phyloP scores from a whole-genome alignment of 768 basidiomycete genomes.

The Rubroboletus satanas region DNA sequence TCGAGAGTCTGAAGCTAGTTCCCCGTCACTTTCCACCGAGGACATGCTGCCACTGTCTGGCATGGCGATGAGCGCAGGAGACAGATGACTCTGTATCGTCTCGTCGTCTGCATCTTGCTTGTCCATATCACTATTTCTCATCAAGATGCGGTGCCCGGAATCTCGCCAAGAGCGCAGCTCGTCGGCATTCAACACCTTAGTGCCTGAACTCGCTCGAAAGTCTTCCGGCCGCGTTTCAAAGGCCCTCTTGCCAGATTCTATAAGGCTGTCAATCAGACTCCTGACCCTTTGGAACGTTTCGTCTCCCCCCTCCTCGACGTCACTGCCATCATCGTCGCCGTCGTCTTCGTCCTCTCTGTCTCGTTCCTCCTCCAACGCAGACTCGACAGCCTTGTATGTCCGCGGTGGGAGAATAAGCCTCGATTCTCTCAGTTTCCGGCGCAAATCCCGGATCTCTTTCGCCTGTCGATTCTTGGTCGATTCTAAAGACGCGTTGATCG shows the following conservation, averaged over 20 bases:
- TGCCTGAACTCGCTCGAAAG: conserved; percentile 43
- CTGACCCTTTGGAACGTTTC: conserved; percentile 61
- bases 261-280: conserved; percentile 56
- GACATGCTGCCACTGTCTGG: conserved; percentile 15
- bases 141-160: conserved; percentile 25
- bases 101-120: conserved; percentile 30
- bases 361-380: conserved; percentile 41
- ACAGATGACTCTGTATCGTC: conserved; percentile 20
- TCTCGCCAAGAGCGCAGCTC: conserved; percentile 63
- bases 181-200: conserved; percentile 71
- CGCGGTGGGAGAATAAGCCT: conserved; percentile 72
- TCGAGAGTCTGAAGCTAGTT: conserved; percentile 14
- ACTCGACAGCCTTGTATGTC: conserved; percentile 53
- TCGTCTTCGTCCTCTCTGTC: conserved; percentile 38
- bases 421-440: conserved; percentile 78
- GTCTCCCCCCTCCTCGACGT: conserved; percentile 42
- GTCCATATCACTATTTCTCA: conserved; percentile 9
- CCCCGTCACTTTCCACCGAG: conserved; percentile 29
- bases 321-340: conserved; percentile 41
- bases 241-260: conserved; percentile 56
- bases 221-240: conserved; percentile 57
- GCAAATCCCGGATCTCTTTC: conserved; percentile 80
- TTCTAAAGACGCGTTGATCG: conserved; percentile 82
- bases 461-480: conserved; percentile 75
- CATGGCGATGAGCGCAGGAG: conserved; percentile 19